Evolutionary conservation across 2,329 filamentous ascomycete species (phyloP).

Genomic region (Fusarium sp.): DNA sequence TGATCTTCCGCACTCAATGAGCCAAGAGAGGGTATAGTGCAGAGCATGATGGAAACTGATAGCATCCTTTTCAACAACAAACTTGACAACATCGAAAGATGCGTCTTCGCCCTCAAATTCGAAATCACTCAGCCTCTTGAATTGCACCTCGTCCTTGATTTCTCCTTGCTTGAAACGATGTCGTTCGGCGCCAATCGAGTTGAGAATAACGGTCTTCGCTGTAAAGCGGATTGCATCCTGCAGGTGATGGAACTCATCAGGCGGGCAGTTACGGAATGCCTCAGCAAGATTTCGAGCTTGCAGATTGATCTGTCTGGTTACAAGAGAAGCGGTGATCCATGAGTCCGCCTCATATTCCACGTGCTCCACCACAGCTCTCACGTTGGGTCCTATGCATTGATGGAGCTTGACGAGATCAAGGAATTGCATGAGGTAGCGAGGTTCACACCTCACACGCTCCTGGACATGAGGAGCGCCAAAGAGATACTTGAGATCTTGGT

Average conservation of each 20-base stretch:
- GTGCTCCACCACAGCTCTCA: constrained; percentile 90
- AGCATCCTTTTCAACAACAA: constrained; percentile 86
- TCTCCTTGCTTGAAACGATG: constrained; percentile 87
- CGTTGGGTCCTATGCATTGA: constrained; percentile 95
- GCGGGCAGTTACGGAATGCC: constrained; percentile 78
- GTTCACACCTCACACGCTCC: constrained; percentile 82
- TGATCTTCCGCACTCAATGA: constrained; percentile 87
- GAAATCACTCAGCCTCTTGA: constrained; percentile 81
- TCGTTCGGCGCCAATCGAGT: constrained; percentile 90
- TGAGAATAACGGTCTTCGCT: constrained; percentile 86
- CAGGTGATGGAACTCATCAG: constrained; percentile 75
- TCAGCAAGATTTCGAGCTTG: constrained; percentile 90
- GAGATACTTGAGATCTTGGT: constrained; percentile 91
- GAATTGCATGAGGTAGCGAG: constrained; percentile 92
- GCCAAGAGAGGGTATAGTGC: constrained; percentile 96
- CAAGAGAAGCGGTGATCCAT: constrained; percentile 95
- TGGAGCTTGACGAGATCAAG: constrained; percentile 95
- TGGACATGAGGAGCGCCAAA: constrained; percentile 91
- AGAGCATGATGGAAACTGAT: constrained; percentile 98
- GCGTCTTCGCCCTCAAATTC: constrained; percentile 76
- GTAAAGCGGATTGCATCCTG: constrained; percentile 77
- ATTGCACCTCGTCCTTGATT: constrained; percentile 85
- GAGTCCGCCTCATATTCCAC: constrained; percentile 98
- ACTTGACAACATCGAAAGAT: constrained; percentile 80
- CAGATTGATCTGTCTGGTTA: constrained; percentile 94